Conservation (phyloP, 176 grass and related monocot species). For the Sorghum bicolor region Sorghum_bicolor_NCBIv3 NC_012870.2:12133501-12134000, state of each 20-base stretch:
- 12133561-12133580: background rate
- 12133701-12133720: slow-evolving; percentile 55
- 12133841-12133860: slow-evolving; percentile 11
- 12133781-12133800: no score
- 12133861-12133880: background rate
- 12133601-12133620: slow-evolving; percentile 2
- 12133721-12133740: slow-evolving; percentile 16
- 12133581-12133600: no score
- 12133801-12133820: no score
- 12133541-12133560: background rate
- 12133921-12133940: background rate
- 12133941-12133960: background rate
- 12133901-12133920: slow-evolving; percentile 13
- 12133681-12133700: slow-evolving; percentile 62
- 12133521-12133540: background rate
- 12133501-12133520: slow-evolving; percentile 7
- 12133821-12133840: no score
- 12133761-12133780: background rate
- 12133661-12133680: slow-evolving; percentile 56
- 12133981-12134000: background rate
- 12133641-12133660: slow-evolving; percentile 76
- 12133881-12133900: background rate
- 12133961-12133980: background rate
- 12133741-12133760: background rate
- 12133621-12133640: slow-evolving; percentile 44